A percentile compares a stretch with the other conserved stretches of the same genome.
Evolutionary conservation across 805 yeast species (phyloP).

Genomic region (Ogataea polymorpha): DNA sequence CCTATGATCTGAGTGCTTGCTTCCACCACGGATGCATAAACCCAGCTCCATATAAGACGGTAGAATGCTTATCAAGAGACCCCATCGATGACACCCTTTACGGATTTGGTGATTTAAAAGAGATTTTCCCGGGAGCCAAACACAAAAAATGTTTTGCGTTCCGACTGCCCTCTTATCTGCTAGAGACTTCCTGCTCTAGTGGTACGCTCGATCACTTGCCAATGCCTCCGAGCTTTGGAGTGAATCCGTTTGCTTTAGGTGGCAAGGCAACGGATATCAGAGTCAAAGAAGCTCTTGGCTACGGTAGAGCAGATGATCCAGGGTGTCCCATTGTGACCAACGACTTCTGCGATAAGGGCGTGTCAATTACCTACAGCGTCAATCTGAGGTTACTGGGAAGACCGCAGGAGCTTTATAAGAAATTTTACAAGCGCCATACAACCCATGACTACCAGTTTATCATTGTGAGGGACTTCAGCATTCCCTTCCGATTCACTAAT

Average conservation of each 20-base stretch:
- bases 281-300: conserved; percentile 44
- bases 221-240: conserved; percentile 42
- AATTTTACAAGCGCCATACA: conserved; percentile 17
- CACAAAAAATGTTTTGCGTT: conserved; percentile 59
- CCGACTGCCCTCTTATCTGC: conserved; percentile 47
- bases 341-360: conserved; percentile 41
- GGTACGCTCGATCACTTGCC: conserved; percentile 33
- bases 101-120: conserved; percentile 45
- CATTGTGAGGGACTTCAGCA: conserved; percentile 18
- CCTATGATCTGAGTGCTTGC: conserved; percentile 51
- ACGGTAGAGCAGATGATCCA: conserved; percentile 46
- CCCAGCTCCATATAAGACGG: neutral
- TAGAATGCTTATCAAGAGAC: conserved; percentile 9
- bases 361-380: conserved; percentile 47
- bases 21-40: conserved; percentile 40
- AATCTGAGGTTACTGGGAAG: conserved; percentile 56
- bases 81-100: conserved; percentile 26
- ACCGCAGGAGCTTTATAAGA: conserved; percentile 28
- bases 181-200: conserved; percentile 52
- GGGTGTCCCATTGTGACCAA: conserved; percentile 54
- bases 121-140: conserved; percentile 42
- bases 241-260: conserved; percentile 27
- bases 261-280: conserved; percentile 26
- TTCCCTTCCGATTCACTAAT: conserved; percentile 23
- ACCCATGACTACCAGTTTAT: conserved; percentile 26